phyloP scores from a whole-genome alignment of 352 stramenopile genomes.

The Pelagophyceae sp. region DNA sequence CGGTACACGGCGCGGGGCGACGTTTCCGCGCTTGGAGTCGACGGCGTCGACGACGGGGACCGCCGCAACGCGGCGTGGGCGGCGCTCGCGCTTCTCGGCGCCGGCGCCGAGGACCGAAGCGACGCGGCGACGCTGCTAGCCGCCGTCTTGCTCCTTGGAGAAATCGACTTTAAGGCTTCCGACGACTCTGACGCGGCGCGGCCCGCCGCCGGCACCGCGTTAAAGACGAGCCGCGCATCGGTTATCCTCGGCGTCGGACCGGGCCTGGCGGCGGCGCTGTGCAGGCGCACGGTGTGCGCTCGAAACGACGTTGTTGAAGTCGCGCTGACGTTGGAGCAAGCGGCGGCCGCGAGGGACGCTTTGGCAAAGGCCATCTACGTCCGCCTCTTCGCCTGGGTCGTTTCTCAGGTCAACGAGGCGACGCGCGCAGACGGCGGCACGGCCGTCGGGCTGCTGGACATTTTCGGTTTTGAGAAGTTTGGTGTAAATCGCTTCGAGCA shows the following conservation, averaged over 20 bases:
- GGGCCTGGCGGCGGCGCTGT: conserved; percentile 24
- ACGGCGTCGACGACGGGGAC: conserved; percentile 16
- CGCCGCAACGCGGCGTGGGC: neutral
- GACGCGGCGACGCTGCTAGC: conserved; percentile 2
- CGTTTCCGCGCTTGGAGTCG: neutral
- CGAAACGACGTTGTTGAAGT: conserved; percentile 40
- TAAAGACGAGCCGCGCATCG: neutral
- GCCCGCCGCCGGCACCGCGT: neutral
- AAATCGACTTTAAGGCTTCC: conserved; percentile 16
- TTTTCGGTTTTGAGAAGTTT: conserved; percentile 73
- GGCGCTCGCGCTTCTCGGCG: conserved; percentile 17
- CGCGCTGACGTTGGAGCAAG: conserved; percentile 28
- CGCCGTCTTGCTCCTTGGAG: conserved; percentile 17
- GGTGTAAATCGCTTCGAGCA: conserved; percentile 83
- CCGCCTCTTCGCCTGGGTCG: conserved; percentile 60
- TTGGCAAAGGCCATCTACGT: conserved; percentile 86
- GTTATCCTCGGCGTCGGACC: neutral
- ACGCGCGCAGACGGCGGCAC: conserved; percentile 31
- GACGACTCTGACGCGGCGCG: conserved; percentile 7
- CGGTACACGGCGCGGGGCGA: neutral
- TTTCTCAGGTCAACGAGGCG: conserved; percentile 39
- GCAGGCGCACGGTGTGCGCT: conserved; percentile 39
- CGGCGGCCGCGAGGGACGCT: conserved; percentile 51
- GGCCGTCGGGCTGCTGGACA: conserved; percentile 63
- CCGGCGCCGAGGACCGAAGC: neutral